Base-by-base conservation (phyloP, 352 stramenopile genomes). In the Phytophthora citrophthora region DNA sequence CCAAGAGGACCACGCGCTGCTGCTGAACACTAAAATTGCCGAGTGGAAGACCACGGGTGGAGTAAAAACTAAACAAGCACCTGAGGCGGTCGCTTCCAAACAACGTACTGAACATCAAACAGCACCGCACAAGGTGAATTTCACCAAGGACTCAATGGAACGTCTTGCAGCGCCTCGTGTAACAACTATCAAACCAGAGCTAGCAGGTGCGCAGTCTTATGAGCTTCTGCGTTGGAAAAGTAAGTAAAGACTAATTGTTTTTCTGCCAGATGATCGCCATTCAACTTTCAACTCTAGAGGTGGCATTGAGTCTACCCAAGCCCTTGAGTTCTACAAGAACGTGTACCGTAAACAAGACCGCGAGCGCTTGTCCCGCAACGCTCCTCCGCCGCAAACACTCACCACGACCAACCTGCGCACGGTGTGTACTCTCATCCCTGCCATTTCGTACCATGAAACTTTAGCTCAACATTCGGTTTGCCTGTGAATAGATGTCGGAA, bases 1-100 rank as follows among this genome's bases (percentile, higher is more conserved):
- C 20, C 72, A 85, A 48, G 79, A 88, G 41, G 79, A 90, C 56
- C 79, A 89, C 40, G 53, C 69, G 16, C 34, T 89, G 50, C 68
- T 89, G 23, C 39, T 88, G 13, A 74, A 69, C 11, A 69, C 70
- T 13, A 90, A 88, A 63, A 65, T 83, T 18, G 66, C 64, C 5
- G 72, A 90, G 45, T 89, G 79, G 81, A 88, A 78, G 52, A 52
- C 63, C 7, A 60, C 69, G 13, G 78, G 72, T 1, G 68, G 74
- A 6, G 18, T 59, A 31, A 20, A 20, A 20, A 12, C 31, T 0
- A 68, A 56, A 20, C 34, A 61, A 24, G 11, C 36, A 9, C 24
- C 36, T n/a, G 31, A 70, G 13, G 54, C 18, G 11, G 20, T 38
- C 15, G 48, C 44, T 15, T 51, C 23, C 10, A 34, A 39, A 29